Evolutionary conservation across 2,329 filamentous ascomycete species (phyloP).

Genomic region (Aspergillus thermomutatus): DNA sequence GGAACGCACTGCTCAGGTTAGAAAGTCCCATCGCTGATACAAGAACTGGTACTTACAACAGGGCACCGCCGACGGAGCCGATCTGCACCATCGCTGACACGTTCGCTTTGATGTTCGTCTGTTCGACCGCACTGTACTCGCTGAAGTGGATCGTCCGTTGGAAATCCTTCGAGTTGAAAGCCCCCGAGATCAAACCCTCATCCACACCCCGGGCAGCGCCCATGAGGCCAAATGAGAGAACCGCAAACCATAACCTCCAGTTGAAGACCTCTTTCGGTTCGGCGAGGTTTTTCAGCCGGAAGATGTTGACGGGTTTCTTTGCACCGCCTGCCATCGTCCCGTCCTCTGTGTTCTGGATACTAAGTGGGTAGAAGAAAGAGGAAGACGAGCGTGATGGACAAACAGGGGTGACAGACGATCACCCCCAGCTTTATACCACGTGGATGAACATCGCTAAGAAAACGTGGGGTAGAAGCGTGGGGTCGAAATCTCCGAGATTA

Average conservation of each 20-base stretch:
- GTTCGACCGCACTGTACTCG: conserved; percentile 50
- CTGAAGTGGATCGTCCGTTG: conserved; percentile 57
- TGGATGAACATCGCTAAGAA: neutral
- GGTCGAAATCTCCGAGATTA: neutral
- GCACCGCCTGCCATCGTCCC: conserved; percentile 43
- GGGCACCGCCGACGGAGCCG: conserved; percentile 68
- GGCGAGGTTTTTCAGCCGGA: conserved; percentile 60
- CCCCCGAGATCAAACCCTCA: conserved; percentile 72
- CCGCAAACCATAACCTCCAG: conserved; percentile 74
- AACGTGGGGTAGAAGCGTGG: neutral
- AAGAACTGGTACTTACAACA: conserved; percentile 46
- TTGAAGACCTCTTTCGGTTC: conserved; percentile 71
- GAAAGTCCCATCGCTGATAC: neutral
- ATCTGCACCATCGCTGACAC: conserved; percentile 80
- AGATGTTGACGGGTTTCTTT: conserved; percentile 48
- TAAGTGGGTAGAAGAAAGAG: neutral
- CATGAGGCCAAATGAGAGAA: conserved; percentile 70
- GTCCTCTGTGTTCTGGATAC: neutral
- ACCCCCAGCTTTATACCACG: neutral
- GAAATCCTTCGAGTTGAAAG: conserved; percentile 66
- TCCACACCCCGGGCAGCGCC: conserved; percentile 76
- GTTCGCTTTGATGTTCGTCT: conserved; percentile 70
- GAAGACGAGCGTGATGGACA: neutral
- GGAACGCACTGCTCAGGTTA: conserved; percentile 41
- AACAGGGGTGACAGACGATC: neutral